A percentile compares a stretch with the other conserved stretches of the same genome.
Evolutionary conservation across 2,329 filamentous ascomycete species (phyloP).

Genomic region (Lachnellula willkommii): DNA sequence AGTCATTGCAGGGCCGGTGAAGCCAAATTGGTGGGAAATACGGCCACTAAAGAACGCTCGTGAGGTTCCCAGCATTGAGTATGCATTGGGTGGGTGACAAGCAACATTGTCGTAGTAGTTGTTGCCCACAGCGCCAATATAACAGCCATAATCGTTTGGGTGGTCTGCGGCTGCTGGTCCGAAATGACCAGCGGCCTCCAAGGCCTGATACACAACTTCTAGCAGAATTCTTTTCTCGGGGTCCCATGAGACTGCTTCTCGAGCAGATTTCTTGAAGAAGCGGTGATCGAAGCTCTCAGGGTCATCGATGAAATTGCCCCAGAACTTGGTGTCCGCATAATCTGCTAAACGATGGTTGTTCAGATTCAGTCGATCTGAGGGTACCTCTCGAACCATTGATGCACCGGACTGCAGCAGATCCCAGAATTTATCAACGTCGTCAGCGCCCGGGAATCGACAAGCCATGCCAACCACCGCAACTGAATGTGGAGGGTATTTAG

Average conservation of each 20-base stretch:
- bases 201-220: constrained; percentile 71
- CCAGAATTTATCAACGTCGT: constrained; percentile 44
- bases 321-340: background rate
- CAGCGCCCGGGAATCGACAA: constrained; percentile 36
- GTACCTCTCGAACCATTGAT: constrained; percentile 51
- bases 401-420: constrained; percentile 34
- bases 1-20: constrained; percentile 47
- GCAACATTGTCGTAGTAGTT: constrained; percentile 19
- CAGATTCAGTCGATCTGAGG: constrained; percentile 65
- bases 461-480: constrained; percentile 36
- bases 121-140: constrained; percentile 11
- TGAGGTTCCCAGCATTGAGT: constrained; percentile 14
- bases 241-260: constrained; percentile 71
- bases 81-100: constrained; percentile 16
- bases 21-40: constrained; percentile 29
- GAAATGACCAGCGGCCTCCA: constrained; percentile 64
- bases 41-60: constrained; percentile 24
- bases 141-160: constrained; percentile 11
- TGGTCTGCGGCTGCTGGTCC: constrained; percentile 34
- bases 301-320: constrained; percentile 52
- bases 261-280: constrained; percentile 80
- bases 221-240: constrained; percentile 72
- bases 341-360: background rate
- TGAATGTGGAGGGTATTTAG: constrained; percentile 9
- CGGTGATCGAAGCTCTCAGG: constrained; percentile 58